phyloP scores from a whole-genome alignment of 2,329 filamentous ascomycete genomes.

The Epichloe sibirici region DNA sequence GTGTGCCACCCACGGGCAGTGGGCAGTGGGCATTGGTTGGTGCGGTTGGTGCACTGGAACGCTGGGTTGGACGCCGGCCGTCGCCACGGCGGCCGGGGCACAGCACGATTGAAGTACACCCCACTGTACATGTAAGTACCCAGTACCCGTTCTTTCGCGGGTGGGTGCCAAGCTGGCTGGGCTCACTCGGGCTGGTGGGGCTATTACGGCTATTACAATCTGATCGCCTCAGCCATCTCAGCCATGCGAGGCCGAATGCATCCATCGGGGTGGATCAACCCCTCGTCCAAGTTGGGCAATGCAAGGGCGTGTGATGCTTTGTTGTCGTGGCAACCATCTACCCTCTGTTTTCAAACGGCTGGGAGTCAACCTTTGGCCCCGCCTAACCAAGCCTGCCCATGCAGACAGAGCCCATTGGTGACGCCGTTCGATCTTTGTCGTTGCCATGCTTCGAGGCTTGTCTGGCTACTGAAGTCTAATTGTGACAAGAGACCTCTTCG shows the following conservation, averaged over 20 bases:
- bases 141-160: too few species aligned
- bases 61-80: neutral
- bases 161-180: too few species aligned
- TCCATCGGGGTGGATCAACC: too few species aligned
- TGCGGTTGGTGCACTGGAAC: neutral
- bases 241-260: too few species aligned
- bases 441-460: slow-evolving; percentile 4
- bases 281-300: neutral
- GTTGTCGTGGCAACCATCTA: slow-evolving; percentile 10
- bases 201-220: too few species aligned
- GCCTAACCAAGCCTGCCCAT: neutral
- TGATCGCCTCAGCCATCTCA: too few species aligned
- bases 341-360: slow-evolving; percentile 10
- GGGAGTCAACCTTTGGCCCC: slow-evolving; percentile 1
- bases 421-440: slow-evolving; percentile 2
- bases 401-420: neutral
- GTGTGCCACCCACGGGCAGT: neutral
- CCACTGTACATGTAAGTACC: too few species aligned
- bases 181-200: too few species aligned
- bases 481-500: neutral
- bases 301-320: neutral
- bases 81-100: neutral
- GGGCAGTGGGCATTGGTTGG: too few species aligned
- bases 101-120: neutral
- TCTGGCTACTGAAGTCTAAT: neutral